phyloP scores from a whole-genome alignment of 768 basidiomycete species.

The Auriscalpium microsporum region DNA sequence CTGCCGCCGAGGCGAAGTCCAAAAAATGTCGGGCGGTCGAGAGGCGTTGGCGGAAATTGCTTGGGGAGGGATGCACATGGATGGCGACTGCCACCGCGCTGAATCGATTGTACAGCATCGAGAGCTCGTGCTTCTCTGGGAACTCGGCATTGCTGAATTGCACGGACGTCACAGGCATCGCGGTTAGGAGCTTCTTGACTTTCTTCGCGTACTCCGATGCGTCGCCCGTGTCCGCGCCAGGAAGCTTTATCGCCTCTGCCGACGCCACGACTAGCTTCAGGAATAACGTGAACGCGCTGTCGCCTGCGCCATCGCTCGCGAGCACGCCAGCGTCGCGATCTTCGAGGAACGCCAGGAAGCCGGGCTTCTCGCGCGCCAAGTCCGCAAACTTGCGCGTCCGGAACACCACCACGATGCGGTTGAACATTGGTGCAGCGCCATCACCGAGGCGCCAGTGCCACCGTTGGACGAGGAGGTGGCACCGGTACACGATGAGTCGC shows the following conservation, averaged over 20 bases:
- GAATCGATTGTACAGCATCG: constrained; percentile 78
- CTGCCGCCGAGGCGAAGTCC: constrained; percentile 56
- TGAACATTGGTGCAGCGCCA: constrained; percentile 49
- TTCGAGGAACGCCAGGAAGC: constrained; percentile 67
- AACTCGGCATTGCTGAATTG: constrained; percentile 48
- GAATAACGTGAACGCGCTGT: constrained; percentile 73
- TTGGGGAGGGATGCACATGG: constrained; percentile 49
- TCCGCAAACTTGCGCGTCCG: constrained; percentile 69
- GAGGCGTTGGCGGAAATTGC: constrained; percentile 44
- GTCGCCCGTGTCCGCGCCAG: constrained; percentile 17
- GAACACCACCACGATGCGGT: constrained; percentile 63
- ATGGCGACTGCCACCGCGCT: constrained; percentile 63
- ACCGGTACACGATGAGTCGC: constrained; percentile 58
- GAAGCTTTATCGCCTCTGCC: constrained; percentile 28
- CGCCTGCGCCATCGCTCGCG: constrained; percentile 38
- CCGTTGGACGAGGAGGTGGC: constrained; percentile 59
- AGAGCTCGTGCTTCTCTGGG: constrained; percentile 47
- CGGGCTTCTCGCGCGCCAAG: constrained; percentile 48
- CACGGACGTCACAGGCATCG: constrained; percentile 63
- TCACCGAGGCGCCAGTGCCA: constrained; percentile 73
- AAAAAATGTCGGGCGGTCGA: constrained; percentile 61
- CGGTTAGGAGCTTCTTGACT: constrained; percentile 60
- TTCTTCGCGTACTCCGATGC: constrained; percentile 28
- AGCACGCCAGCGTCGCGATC: constrained; percentile 46
- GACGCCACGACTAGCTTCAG: constrained; percentile 75